Base-by-base conservation (phyloP, 257 asterid genomes). In the Ilex aquifolium region DNA sequence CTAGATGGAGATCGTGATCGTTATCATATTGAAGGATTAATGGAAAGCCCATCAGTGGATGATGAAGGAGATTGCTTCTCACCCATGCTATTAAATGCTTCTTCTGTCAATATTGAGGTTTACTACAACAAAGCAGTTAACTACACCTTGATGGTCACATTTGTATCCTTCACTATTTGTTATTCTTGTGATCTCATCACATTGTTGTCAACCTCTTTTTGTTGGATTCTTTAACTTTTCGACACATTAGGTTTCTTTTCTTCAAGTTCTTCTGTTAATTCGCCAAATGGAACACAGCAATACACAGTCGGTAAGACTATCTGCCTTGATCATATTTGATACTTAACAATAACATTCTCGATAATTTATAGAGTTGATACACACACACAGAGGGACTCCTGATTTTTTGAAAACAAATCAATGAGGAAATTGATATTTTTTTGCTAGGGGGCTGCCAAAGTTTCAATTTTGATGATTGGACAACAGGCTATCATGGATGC, bases 401-500 rank as follows among this genome's bases (percentile, higher is more conserved):
- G 27, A 21, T 21, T 21, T 21, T 21, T 36, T 36, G 7, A 4
- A 36, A 36, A 4, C 8, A 52, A 65, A 57, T 49, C n/a, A 61
- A 65, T 32, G 17, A 65, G 15, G 51, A 56, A 9, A 29, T 65
- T 53, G 36, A 59, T 62, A 42, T 21, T 46, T 40, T 31, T 72
- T 60, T 57, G 57, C n/a, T 63, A 90, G 99, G 99, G 99, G 49
- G 88, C 99, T 82, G 95, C 99, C 60, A 93, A 93, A 84, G 99
- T 93, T 72, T 93, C 99, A 15, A 81, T 90, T 74, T 71, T 82
- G 76, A 90, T 88, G 96, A 78, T 93, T 57, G 99, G 97, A 56
- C 99, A 93, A 69, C 97, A 93, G 64, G 99, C 97, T 44, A 90
- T 93, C 80, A 85, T 93, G 91, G 99, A 93, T 76, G 92, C 99